Evolutionary conservation across 2,329 filamentous ascomycete species (phyloP).

Genomic region (Aspergillus tamarii): DNA sequence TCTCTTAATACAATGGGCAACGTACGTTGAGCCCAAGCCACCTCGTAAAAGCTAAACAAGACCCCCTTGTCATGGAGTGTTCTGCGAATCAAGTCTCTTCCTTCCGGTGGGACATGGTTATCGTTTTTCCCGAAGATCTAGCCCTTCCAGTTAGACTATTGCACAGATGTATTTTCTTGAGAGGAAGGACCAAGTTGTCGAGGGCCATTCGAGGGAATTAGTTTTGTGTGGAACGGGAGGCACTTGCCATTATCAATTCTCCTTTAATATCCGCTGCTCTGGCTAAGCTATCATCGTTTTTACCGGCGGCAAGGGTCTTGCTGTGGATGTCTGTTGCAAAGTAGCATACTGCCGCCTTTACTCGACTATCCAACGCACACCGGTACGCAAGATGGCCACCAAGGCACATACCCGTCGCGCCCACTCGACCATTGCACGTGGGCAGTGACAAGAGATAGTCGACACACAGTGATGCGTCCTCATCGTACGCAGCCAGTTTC

Average conservation of each 20-base stretch:
- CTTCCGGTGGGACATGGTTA: conserved; percentile 82
- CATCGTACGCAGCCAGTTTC: conserved; percentile 84
- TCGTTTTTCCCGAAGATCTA: conserved; percentile 88
- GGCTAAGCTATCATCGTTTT: conserved; percentile 64
- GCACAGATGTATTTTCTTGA: background rate
- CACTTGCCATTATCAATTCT: conserved; percentile 71
- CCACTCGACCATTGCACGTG: conserved; percentile 80
- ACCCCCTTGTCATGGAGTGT: conserved; percentile 77
- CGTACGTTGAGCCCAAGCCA: conserved; percentile 84
- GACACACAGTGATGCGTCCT: conserved; percentile 70
- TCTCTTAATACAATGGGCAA: conserved; percentile 20
- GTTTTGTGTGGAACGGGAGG: background rate
- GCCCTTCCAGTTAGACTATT: conserved; percentile 4
- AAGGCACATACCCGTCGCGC: conserved; percentile 86
- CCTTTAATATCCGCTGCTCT: conserved; percentile 70
- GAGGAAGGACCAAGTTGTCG: background rate
- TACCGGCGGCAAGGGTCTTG: conserved; percentile 71
- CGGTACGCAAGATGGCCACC: conserved; percentile 84
- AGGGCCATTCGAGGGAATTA: background rate
- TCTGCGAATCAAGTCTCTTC: conserved; percentile 79
- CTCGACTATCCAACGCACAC: conserved; percentile 72
- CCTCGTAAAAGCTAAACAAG: conserved; percentile 81
- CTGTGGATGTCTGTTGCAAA: conserved; percentile 92
- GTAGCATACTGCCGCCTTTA: conserved; percentile 79
- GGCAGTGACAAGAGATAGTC: conserved; percentile 71